These are phyloP conservation scores for Arthrobotrys sphaeroides DNA, from an alignment of 2,329 filamentous ascomycete genomes.

Conservation along the genomic window DNA sequence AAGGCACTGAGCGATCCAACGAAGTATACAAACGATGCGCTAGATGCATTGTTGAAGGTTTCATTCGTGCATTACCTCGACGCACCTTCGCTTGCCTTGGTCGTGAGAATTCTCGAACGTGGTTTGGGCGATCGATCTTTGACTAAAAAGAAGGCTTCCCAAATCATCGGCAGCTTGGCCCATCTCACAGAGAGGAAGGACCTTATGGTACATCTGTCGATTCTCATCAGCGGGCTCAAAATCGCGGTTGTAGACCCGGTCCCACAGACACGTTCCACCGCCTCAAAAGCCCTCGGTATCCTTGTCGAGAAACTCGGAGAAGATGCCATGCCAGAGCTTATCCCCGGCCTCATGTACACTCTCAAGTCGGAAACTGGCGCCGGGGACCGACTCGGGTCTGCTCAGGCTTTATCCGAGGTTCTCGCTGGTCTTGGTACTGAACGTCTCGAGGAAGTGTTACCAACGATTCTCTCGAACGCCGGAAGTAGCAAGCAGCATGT, in stretches of 20 bases:
- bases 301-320: constrained; percentile 98
- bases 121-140: constrained; percentile 89
- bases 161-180: constrained; percentile 96
- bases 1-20: constrained; percentile 98
- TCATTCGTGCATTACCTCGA: constrained; percentile 99
- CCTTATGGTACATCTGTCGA: constrained; percentile 86
- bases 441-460: constrained; percentile 92
- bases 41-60: constrained; percentile 96
- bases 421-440: constrained; percentile 92
- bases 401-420: constrained; percentile 94
- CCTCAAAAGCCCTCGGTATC: constrained; percentile 92
- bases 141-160: constrained; percentile 94
- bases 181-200: constrained; percentile 97
- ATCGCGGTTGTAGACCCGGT: constrained; percentile 92
- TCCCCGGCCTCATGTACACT: constrained; percentile 95
- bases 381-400: constrained; percentile 92
- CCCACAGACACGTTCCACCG: constrained; percentile 92
- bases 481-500: constrained; percentile 88
- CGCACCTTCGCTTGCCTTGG: constrained; percentile 90
- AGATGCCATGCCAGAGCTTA: constrained; percentile 94
- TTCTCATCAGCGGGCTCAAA: constrained; percentile 89
- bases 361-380: constrained; percentile 97
- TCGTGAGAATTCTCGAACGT: constrained; percentile 93
- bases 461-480: constrained; percentile 95
- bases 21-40: constrained; percentile 92